A percentile compares a stretch with the other conserved stretches of the same genome.
Conservation (phyloP, 2,329 filamentous ascomycete species). For the Exophiala aquamarina region DNA sequence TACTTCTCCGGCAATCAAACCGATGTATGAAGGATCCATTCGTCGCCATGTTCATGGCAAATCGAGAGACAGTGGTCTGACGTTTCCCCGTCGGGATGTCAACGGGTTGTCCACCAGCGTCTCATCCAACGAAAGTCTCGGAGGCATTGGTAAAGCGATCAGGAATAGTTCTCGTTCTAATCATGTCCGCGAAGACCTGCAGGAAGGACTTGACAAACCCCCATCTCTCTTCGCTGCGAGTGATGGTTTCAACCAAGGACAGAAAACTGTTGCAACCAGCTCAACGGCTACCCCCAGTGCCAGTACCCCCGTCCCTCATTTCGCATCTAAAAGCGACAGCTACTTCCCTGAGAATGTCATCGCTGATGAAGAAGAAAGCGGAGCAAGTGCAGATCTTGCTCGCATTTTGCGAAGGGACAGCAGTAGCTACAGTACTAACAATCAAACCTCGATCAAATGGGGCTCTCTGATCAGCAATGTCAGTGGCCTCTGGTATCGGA, state of each 20-base stretch:
- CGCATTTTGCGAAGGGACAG: conserved; percentile 55
- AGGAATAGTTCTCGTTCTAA: conserved; percentile 9
- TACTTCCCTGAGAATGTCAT: conserved; percentile 26
- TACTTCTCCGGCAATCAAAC: conserved; percentile 13
- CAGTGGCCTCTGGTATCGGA: conserved; percentile 51
- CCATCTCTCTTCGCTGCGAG: conserved; percentile 44
- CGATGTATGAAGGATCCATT: conserved; percentile 8
- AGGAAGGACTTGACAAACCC: conserved; percentile 4
- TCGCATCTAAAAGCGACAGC: conserved; percentile 34
- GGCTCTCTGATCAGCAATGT: conserved; percentile 53
- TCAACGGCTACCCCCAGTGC: conserved; percentile 52
- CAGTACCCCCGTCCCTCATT: conserved; percentile 54
- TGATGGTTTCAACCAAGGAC: conserved; percentile 40
- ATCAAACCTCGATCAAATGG: conserved; percentile 54
- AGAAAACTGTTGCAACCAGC: conserved; percentile 51
- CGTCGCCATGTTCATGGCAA: conserved; percentile 15
- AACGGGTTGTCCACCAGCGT: conserved; percentile 39
- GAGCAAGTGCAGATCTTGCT: conserved; percentile 57
- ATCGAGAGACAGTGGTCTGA: conserved; percentile 15
- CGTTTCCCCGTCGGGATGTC: conserved; percentile 16
- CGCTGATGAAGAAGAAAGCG: conserved; percentile 38
- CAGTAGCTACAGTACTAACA: conserved; percentile 47
- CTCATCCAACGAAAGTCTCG: conserved; percentile 44
- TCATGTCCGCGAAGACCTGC: neutral
- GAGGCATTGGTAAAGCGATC: conserved; percentile 13